Base-by-base conservation (phyloP, 352 stramenopile species). In the Phytophthora fragariaefolia region DNA sequence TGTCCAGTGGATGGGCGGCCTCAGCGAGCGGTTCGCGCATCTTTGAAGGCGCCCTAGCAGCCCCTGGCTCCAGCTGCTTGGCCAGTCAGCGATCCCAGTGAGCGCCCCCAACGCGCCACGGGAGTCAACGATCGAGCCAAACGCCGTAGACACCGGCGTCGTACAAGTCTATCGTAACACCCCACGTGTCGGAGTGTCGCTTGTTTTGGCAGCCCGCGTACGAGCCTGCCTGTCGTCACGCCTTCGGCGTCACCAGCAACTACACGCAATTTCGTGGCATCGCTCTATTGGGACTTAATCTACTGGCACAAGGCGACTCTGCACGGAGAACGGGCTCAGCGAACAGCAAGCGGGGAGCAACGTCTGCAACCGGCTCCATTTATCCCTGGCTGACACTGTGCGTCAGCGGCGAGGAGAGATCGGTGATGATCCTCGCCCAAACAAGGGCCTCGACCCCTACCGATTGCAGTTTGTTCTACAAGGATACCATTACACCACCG, bases 31-130 rank as follows among this genome's bases (percentile, higher is more conserved):
- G 1, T 67, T 56, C 17, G 34, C 59, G 2, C 50, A 67, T 43
- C 43, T 67, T 4, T 67, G 50, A 61, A 56, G 59, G 10, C 27
- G 43, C 59, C 59, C 42, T 17, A 17, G 59, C 22, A 67, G 59
- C 42, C n/a, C n/a, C 20, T 17, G 40, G 15, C 50, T 60, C 49
- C 2, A 51, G 7, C 50, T 56, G 42, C 50, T 23, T 55, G 59
- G 59, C 40, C 38, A 32, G 24, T 40, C 22, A 49, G 8, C 40
- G 23, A 18, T 10, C 18, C 49, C 13, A 15, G 18, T 10, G 20
- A 46, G 38, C 9, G 12, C 18, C n/a, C n/a, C n/a, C n/a, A n/a
- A n/a, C n/a, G n/a, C n/a, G n/a, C n/a, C n/a, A n/a, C n/a, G n/a
- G n/a, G n/a, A n/a, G n/a, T n/a, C n/a, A n/a, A n/a, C n/a, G n/a